These are phyloP conservation scores for Apiotrichum sp. DNA, from an alignment of 1,284 basidiomycete genomes.

Conservation along the genomic window DNA sequence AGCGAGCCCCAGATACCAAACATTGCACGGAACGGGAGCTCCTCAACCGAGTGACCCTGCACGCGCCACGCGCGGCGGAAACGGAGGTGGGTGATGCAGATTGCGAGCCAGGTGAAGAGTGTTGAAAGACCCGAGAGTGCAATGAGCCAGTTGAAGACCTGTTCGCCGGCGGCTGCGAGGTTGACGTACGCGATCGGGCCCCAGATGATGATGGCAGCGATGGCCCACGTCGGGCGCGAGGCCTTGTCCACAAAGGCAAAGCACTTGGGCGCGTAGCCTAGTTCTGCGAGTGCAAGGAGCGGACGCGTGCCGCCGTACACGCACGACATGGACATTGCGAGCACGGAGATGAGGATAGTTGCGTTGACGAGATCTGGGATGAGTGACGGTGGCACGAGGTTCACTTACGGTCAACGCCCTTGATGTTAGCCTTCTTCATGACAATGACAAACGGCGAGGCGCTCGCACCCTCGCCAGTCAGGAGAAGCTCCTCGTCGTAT, in stretches of 20 bases:
- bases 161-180: constrained; percentile 33
- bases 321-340: constrained; percentile 44
- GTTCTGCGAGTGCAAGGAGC: constrained; percentile 42
- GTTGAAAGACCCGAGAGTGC: constrained; percentile 52
- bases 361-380: constrained; percentile 13
- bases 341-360: constrained; percentile 30
- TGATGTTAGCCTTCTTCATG: constrained; percentile 46
- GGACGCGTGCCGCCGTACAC: constrained; percentile 46
- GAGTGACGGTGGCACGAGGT: neutral
- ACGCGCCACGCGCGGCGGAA: constrained; percentile 48
- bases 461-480: constrained; percentile 44
- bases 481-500: constrained; percentile 38
- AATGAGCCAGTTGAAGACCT: constrained; percentile 49
- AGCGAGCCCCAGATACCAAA: constrained; percentile 50
- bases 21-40: constrained; percentile 47
- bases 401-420: constrained; percentile 39
- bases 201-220: constrained; percentile 43
- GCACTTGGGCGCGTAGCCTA: constrained; percentile 49
- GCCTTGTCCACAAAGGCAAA: constrained; percentile 52
- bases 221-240: constrained; percentile 50
- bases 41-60: constrained; percentile 46
- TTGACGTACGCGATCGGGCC: constrained; percentile 47
- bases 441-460: constrained; percentile 53
- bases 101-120: constrained; percentile 50
- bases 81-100: constrained; percentile 37